These are phyloP conservation scores for Yamadazyma sp. DNA, from an alignment of 1,139 yeast species.

Conservation along the genomic window DNA sequence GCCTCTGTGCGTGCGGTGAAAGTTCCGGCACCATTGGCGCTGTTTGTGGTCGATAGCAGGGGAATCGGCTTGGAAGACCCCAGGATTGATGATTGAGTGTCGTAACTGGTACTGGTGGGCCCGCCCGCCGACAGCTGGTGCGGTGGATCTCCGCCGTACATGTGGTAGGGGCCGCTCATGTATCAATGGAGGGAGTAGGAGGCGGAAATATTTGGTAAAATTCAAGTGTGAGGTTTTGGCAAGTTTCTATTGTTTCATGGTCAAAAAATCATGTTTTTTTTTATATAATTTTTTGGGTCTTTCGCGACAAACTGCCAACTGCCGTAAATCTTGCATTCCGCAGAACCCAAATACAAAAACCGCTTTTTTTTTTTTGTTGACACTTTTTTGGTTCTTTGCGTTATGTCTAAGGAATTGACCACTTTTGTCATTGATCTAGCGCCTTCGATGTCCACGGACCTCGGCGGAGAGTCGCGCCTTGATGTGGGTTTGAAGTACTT, in stretches of 20 bases:
- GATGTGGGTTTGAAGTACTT: conserved; percentile 42
- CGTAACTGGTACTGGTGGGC: neutral
- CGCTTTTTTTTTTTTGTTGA: too few species aligned
- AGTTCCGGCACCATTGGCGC: too few species aligned
- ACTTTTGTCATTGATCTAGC: conserved; percentile 56
- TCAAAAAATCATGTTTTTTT: neutral
- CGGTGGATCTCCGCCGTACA: neutral
- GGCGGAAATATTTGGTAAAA: neutral
- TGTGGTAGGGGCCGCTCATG: neutral
- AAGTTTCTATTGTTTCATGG: neutral
- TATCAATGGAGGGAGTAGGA: neutral
- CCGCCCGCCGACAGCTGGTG: neutral
- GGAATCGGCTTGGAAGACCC: too few species aligned
- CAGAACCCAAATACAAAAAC: too few species aligned
- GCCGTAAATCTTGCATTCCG: too few species aligned
- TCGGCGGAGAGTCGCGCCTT: conserved; percentile 17
- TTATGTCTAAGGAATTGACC: conserved; percentile 48
- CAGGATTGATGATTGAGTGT: too few species aligned
- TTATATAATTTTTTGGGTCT: too few species aligned
- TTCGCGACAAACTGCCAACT: too few species aligned
- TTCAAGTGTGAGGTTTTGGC: too few species aligned
- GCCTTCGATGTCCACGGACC: conserved; percentile 35
- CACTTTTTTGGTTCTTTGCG: too few species aligned
- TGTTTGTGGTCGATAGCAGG: too few species aligned
- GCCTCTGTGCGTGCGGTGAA: too few species aligned